Evolutionary conservation across 2,329 filamentous ascomycete species (phyloP).

Genomic region (Xylaria sp.): DNA sequence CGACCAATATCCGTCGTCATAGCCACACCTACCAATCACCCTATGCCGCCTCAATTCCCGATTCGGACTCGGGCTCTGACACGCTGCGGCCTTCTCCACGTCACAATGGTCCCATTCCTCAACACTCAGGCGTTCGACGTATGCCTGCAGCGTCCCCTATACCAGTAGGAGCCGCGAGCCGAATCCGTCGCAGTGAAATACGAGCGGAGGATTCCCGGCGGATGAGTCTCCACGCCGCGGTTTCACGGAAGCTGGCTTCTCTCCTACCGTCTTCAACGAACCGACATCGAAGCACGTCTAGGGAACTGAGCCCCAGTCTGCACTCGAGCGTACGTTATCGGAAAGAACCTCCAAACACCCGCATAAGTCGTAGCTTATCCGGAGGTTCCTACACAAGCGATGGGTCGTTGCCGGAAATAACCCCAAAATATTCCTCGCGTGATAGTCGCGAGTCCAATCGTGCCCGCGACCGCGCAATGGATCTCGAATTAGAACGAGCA

Average conservation of each 20-base stretch:
- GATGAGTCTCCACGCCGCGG: conserved; percentile 46
- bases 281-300: conserved; percentile 49
- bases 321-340: conserved; percentile 41
- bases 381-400: conserved; percentile 47
- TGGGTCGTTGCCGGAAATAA: conserved; percentile 45
- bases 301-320: conserved; percentile 40
- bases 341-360: conserved; percentile 41
- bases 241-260: conserved; percentile 46
- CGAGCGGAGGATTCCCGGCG: conserved; percentile 45
- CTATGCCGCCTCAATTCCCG: conserved; percentile 39
- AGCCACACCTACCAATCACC: conserved; percentile 48
- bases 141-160: conserved; percentile 41
- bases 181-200: conserved; percentile 42
- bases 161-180: conserved; percentile 37
- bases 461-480: conserved; percentile 40
- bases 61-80: conserved; percentile 46
- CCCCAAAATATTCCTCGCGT: conserved; percentile 40
- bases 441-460: conserved; percentile 47
- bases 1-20: conserved; percentile 43
- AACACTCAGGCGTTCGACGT: conserved; percentile 41
- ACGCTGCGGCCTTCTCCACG: conserved; percentile 41
- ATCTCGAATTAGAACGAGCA: conserved; percentile 39
- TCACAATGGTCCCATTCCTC: conserved; percentile 36
- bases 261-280: conserved; percentile 45
- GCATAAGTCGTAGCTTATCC: conserved; percentile 45